These are phyloP conservation scores for Trichoderma sp. DNA, from an alignment of 2,329 filamentous ascomycete genomes.

Conservation along the genomic window DNA sequence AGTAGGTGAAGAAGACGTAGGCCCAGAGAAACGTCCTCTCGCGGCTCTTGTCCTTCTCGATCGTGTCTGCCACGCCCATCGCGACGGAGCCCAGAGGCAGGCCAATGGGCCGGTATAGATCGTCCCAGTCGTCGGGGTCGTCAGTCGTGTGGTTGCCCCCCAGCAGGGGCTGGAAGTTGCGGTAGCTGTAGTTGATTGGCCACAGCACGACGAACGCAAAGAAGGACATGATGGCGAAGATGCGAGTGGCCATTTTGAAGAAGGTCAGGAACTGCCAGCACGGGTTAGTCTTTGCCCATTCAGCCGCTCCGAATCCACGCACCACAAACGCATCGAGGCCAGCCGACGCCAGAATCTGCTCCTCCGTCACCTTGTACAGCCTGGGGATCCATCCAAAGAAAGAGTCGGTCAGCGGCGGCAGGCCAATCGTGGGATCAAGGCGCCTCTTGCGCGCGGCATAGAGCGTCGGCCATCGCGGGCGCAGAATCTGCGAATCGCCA, in stretches of 20 bases:
- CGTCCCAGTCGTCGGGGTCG: not conserved
- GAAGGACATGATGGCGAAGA: constrained; percentile 77
- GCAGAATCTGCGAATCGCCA: constrained; percentile 62
- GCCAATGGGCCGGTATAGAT: constrained; percentile 25
- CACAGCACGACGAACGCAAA: constrained; percentile 79
- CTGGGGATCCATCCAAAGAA: constrained; percentile 93
- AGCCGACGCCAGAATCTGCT: constrained; percentile 85
- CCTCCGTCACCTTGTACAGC: constrained; percentile 80
- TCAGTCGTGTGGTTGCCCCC: constrained; percentile 14
- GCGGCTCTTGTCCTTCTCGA: constrained; percentile 39
- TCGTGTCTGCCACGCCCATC: constrained; percentile 35
- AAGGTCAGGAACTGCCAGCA: constrained; percentile 74
- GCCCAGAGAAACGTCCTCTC: constrained; percentile 73
- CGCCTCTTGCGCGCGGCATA: constrained; percentile 87
- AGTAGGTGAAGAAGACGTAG: constrained; percentile 90
- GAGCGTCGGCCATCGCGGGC: constrained; percentile 86
- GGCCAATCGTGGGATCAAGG: constrained; percentile 56
- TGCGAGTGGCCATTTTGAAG: constrained; percentile 91
- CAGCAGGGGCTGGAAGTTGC: constrained; percentile 22
- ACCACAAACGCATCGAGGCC: constrained; percentile 94
- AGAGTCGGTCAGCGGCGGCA: constrained; percentile 79
- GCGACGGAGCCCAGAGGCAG: constrained; percentile 26
- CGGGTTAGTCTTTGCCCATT: not conserved
- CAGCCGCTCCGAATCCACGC: constrained; percentile 37
- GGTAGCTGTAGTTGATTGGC: constrained; percentile 77